A percentile compares a stretch with the other conserved stretches of the same genome.
phyloP scores from a whole-genome alignment of 1,284 basidiomycete species.

The Takashimella koratensis region DNA sequence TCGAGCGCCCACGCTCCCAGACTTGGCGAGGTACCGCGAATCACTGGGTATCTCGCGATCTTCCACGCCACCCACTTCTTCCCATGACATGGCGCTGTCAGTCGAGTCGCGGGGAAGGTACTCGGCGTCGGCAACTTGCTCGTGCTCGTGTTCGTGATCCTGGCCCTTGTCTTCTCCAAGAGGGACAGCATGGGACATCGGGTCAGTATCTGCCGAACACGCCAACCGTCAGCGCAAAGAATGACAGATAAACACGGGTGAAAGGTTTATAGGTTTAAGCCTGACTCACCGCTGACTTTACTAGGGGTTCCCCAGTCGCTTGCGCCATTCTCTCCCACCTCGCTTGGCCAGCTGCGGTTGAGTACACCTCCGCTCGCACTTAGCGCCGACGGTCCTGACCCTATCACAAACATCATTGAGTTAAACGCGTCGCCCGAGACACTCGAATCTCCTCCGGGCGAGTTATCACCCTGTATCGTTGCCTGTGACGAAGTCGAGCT shows the following conservation, averaged over 20 bases:
- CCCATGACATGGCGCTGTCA: slow-evolving; percentile 41
- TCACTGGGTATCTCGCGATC: slow-evolving; percentile 32
- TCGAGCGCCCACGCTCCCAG: slow-evolving; percentile 37
- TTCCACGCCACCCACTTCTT: slow-evolving; percentile 30
- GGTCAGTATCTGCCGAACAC: not conserved
- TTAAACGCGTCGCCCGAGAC: slow-evolving; percentile 19
- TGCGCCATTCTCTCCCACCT: slow-evolving; percentile 22
- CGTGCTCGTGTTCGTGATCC: no score
- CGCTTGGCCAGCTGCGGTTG: slow-evolving; percentile 22
- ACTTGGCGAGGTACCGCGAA: slow-evolving; percentile 29
- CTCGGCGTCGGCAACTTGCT: not conserved
- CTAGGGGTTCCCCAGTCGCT: slow-evolving; percentile 42
- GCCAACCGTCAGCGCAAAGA: no score
- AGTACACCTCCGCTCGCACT: not conserved
- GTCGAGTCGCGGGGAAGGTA: not conserved
- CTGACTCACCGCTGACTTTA: slow-evolving; percentile 7
- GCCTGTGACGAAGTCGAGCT: slow-evolving; percentile 31
- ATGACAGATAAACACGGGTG: no score
- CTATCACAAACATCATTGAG: slow-evolving; percentile 38
- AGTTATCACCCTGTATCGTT: slow-evolving; percentile 21
- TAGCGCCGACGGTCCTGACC: not conserved
- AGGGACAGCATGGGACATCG: not conserved
- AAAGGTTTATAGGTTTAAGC: no score
- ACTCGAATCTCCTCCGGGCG: slow-evolving; percentile 23
- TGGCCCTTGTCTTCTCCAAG: not conserved